These are phyloP conservation scores for Daedaleopsis nitida DNA, from an alignment of 768 basidiomycete genomes.

Conservation along the genomic window DNA sequence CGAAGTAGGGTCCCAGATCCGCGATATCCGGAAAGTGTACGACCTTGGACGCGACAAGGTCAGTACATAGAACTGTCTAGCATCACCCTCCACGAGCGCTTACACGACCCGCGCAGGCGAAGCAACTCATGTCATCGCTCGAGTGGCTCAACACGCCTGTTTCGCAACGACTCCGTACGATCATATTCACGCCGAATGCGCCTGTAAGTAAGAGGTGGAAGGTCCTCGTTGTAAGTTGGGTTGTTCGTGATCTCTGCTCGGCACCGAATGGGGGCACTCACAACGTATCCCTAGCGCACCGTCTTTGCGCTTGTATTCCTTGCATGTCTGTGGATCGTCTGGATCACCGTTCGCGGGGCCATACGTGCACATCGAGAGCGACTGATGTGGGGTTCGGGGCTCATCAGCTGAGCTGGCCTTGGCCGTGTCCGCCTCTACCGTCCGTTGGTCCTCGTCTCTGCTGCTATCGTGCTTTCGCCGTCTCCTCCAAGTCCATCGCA, in stretches of 20 bases:
- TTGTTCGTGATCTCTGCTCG: background rate
- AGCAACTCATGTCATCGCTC: slow-evolving; percentile 61
- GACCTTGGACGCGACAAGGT: slow-evolving; percentile 74
- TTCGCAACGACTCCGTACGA: slow-evolving; percentile 72
- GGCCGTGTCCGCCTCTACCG: background rate
- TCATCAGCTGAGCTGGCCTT: slow-evolving; percentile 58
- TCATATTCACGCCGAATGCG: slow-evolving; percentile 71
- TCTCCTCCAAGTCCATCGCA: background rate
- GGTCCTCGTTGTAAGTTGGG: slow-evolving; percentile 49
- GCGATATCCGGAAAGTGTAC: slow-evolving; percentile 65
- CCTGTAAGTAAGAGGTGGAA: slow-evolving; percentile 79
- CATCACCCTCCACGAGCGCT: background rate
- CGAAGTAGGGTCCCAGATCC: slow-evolving; percentile 59
- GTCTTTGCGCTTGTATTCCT: slow-evolving; percentile 60
- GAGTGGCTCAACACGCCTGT: slow-evolving; percentile 80
- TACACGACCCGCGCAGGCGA: slow-evolving; percentile 48
- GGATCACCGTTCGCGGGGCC: slow-evolving; percentile 64
- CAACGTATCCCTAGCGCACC: slow-evolving; percentile 24
- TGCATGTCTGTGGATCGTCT: slow-evolving; percentile 59
- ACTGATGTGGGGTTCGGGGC: slow-evolving; percentile 77
- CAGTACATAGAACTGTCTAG: slow-evolving; percentile 13
- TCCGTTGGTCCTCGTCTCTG: background rate
- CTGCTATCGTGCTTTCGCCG: too few relatives aligned
- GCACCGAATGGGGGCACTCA: background rate
- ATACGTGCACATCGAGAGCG: slow-evolving; percentile 75